phyloP scores from a whole-genome alignment of 2,329 filamentous ascomycete species.

The Aspergillus alliaceus region DNA sequence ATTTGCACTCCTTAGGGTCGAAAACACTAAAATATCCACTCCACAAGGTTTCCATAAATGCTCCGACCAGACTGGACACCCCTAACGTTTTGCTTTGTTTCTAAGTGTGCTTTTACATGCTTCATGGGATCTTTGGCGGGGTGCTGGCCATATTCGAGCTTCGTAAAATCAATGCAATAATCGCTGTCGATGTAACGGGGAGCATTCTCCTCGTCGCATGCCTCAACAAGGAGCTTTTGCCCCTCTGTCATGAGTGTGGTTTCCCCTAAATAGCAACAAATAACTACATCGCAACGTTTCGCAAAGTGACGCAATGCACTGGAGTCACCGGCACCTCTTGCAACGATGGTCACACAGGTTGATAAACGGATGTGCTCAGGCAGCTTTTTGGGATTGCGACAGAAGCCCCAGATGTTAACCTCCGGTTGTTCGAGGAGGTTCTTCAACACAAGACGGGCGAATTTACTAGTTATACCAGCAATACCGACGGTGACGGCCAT shows the following conservation, averaged over 20 bases:
- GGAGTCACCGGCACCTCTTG: constrained; percentile 29
- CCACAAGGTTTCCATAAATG: constrained; percentile 28
- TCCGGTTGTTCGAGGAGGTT: constrained; percentile 27
- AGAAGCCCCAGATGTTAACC: constrained; percentile 27
- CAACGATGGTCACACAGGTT: background rate
- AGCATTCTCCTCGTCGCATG: constrained; percentile 35
- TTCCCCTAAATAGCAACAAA: constrained; percentile 45
- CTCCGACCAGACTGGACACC: constrained; percentile 45
- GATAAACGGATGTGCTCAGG: constrained; percentile 7
- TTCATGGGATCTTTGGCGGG: constrained; percentile 44
- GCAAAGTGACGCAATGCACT: constrained; percentile 27
- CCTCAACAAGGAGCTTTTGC: constrained; percentile 45
- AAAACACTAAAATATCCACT: background rate
- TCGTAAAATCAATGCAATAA: constrained; percentile 43
- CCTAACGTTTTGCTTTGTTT: constrained; percentile 35
- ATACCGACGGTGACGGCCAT: constrained; percentile 24
- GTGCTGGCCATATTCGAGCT: constrained; percentile 38
- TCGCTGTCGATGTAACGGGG: constrained; percentile 44
- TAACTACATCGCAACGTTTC: constrained; percentile 34
- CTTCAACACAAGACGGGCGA: constrained; percentile 29
- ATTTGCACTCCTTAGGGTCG: background rate
- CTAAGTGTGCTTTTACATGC: constrained; percentile 40
- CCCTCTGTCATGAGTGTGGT: constrained; percentile 42
- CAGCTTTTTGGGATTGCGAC: constrained; percentile 30
- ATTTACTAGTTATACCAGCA: constrained; percentile 36